Conservation (phyloP, 768 basidiomycete species). For the Suillus subalutaceus region DNA sequence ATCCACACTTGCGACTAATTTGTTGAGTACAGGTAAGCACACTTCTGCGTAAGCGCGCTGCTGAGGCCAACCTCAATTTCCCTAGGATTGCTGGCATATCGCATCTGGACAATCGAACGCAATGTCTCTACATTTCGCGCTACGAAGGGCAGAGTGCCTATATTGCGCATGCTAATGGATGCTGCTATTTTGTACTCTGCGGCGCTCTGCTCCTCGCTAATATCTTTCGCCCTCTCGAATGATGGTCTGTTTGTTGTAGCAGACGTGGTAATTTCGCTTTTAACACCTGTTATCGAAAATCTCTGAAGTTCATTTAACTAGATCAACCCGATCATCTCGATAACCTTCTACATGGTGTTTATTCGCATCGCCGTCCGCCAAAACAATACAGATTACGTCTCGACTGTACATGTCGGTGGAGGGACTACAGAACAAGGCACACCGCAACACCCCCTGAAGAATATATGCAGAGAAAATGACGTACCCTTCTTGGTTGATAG, state of each 20-base stretch:
- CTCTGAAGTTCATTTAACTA: background rate
- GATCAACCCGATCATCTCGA: constrained; percentile 9
- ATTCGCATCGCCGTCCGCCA: background rate
- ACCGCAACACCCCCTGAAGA: no score
- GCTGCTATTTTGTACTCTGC: constrained; percentile 11
- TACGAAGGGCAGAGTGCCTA: background rate
- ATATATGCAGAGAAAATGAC: no score
- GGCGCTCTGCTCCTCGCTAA: background rate
- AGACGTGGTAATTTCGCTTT: background rate
- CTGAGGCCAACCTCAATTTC: background rate
- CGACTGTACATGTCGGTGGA: no score
- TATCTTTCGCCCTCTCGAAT: constrained; percentile 4
- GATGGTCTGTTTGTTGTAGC: constrained; percentile 2
- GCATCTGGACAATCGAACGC: background rate
- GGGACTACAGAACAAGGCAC: no score
- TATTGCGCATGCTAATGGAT: background rate
- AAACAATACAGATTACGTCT: no score
- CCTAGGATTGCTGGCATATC: background rate
- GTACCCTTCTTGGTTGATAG: no score
- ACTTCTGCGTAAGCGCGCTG: background rate
- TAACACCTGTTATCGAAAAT: background rate
- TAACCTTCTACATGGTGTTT: constrained; percentile 16
- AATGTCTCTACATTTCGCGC: background rate
- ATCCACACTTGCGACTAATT: background rate
- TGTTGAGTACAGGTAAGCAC: background rate